Evolutionary conservation across 1,284 basidiomycete genomes (phyloP).

Genomic region (Trichosporon sp.): DNA sequence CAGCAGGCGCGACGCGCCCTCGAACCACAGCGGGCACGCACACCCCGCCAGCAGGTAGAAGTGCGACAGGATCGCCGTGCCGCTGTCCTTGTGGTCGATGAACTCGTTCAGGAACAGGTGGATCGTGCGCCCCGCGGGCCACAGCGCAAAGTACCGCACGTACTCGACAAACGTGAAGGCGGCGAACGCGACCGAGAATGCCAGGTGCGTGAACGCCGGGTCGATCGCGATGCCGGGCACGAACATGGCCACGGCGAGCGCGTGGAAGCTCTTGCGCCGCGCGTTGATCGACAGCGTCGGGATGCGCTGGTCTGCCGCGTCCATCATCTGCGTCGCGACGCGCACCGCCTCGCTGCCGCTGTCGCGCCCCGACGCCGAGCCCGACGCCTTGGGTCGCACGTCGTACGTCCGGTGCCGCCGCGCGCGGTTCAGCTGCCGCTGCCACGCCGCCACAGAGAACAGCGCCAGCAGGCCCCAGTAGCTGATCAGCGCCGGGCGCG

Average conservation of each 20-base stretch:
- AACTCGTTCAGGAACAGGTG: conserved; percentile 98
- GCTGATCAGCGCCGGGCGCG: conserved; percentile 67
- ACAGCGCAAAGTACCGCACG: conserved; percentile 94
- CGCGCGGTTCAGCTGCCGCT: conserved; percentile 72
- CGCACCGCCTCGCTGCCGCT: neutral
- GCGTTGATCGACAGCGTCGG: conserved; percentile 89
- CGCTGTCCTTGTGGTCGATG: conserved; percentile 88
- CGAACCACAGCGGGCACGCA: conserved; percentile 89
- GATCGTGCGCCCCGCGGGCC: conserved; percentile 87
- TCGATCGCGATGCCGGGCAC: conserved; percentile 87
- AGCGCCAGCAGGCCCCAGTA: conserved; percentile 82
- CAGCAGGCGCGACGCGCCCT: conserved; percentile 58
- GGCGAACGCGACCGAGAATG: conserved; percentile 88
- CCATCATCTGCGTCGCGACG: conserved; percentile 70
- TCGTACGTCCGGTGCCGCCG: conserved; percentile 56
- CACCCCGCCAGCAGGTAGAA: conserved; percentile 96
- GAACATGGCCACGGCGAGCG: conserved; percentile 91
- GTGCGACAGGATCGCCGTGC: conserved; percentile 93
- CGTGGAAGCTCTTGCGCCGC: conserved; percentile 97
- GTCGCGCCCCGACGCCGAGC: neutral
- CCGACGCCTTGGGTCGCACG: conserved; percentile 20
- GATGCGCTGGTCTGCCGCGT: conserved; percentile 79
- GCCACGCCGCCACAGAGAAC: conserved; percentile 89
- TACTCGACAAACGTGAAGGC: conserved; percentile 94
- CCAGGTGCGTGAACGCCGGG: conserved; percentile 90